Conservation (phyloP, 495 filamentous ascomycete species). For the Evernia prunastri region DNA sequence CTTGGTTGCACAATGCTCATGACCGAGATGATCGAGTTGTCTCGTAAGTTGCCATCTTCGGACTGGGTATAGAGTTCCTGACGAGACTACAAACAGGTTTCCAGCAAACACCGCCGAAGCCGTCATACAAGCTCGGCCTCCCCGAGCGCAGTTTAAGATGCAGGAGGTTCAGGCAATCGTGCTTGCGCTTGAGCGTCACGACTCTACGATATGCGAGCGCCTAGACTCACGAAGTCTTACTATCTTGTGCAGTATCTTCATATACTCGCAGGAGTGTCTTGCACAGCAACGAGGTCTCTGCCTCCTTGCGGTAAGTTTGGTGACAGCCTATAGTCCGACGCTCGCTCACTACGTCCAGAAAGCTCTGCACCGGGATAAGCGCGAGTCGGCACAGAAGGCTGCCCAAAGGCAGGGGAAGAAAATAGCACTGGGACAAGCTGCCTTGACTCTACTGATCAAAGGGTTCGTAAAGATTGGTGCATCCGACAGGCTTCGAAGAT, state of each 20-base stretch:
- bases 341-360: conserved; percentile 8
- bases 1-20: not conserved
- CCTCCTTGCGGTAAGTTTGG: conserved; percentile 19
- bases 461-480: not conserved
- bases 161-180: conserved; percentile 12
- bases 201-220: not conserved
- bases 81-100: not conserved
- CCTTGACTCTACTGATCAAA: conserved; percentile 13
- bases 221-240: conserved; percentile 11
- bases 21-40: not conserved
- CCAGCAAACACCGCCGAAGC: not conserved
- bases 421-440: conserved; percentile 5
- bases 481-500: conserved; percentile 15
- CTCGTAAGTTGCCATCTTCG: not conserved
- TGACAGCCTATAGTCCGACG: not conserved
- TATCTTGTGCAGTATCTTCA: conserved; percentile 14
- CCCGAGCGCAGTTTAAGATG: not conserved
- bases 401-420: conserved; percentile 11
- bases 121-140: not conserved
- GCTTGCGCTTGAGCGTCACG: not conserved
- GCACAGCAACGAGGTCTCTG: conserved; percentile 24
- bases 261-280: conserved; percentile 15
- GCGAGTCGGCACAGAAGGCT: not conserved
- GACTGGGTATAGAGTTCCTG: not conserved
- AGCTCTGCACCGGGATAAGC: conserved; percentile 8